Evolutionary conservation across 2,329 filamentous ascomycete genomes (phyloP).

Genomic region (Trichoderma endophyticum): DNA sequence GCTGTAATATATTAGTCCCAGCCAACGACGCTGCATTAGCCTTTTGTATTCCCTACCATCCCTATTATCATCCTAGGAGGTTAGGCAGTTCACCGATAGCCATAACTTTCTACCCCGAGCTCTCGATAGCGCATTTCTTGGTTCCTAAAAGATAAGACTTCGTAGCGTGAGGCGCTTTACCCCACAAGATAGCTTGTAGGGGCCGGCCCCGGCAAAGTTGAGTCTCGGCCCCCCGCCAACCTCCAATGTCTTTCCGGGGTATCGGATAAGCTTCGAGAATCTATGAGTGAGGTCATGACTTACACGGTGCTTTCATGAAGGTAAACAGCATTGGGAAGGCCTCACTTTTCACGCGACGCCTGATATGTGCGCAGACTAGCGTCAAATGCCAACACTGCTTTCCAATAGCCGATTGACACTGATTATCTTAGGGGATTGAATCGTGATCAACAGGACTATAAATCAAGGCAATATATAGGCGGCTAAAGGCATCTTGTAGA

Average conservation of each 20-base stretch:
- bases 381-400: not conserved
- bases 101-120: not conserved
- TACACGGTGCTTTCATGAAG: not conserved
- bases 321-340: accelerated
- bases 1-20: not conserved
- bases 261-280: not conserved
- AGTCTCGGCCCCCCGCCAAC: not conserved
- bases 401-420: no score
- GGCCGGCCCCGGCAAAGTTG: not conserved
- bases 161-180: not conserved
- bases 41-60: not conserved
- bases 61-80: not conserved
- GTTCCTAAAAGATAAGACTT: not conserved
- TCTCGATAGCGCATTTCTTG: not conserved
- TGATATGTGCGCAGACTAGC: not conserved
- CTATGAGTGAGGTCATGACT: not conserved
- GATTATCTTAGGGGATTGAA: not conserved
- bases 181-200: not conserved
- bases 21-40: not conserved
- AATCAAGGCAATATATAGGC: not conserved
- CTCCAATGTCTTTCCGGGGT: not conserved
- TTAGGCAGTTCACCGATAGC: not conserved
- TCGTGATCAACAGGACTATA: not conserved
- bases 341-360: not conserved
- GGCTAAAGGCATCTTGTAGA: not conserved